These are phyloP conservation scores for Nothopassalora personata DNA, from an alignment of 2,329 filamentous ascomycete species.

Conservation along the genomic window DNA sequence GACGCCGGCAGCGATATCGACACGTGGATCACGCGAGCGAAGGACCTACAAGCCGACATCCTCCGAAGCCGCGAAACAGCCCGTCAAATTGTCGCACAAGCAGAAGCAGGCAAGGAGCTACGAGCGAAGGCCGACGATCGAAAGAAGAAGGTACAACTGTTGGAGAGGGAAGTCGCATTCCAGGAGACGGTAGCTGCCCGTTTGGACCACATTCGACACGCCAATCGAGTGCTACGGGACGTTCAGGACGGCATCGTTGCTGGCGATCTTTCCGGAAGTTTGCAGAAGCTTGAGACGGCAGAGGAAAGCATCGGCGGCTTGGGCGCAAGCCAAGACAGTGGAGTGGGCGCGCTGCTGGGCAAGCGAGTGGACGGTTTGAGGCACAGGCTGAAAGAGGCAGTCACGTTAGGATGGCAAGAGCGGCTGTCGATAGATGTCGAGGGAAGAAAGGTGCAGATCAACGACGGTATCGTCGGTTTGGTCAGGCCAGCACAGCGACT, in stretches of 20 bases:
- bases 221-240: slow-evolving; percentile 45
- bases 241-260: slow-evolving; percentile 42
- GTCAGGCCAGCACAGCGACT: slow-evolving; percentile 20
- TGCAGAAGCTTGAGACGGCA: slow-evolving; percentile 46
- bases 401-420: slow-evolving; percentile 71
- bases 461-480: slow-evolving; percentile 30
- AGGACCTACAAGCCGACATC: slow-evolving; percentile 79
- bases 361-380: slow-evolving; percentile 61
- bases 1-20: slow-evolving; percentile 74
- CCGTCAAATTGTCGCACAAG: slow-evolving; percentile 71
- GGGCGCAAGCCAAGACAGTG: slow-evolving; percentile 53
- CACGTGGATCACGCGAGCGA: slow-evolving; percentile 79
- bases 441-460: slow-evolving; percentile 53
- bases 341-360: slow-evolving; percentile 61
- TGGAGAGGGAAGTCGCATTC: slow-evolving; percentile 56
- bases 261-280: slow-evolving; percentile 43
- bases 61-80: slow-evolving; percentile 72
- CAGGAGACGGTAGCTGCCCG: slow-evolving; percentile 49
- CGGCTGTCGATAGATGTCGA: slow-evolving; percentile 59
- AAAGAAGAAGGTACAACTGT: slow-evolving; percentile 49
- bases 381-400: slow-evolving; percentile 58
- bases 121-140: slow-evolving; percentile 60
- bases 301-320: slow-evolving; percentile 54
- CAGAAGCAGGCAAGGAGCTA: slow-evolving; percentile 62
- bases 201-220: slow-evolving; percentile 48